Evolutionary conservation across 495 filamentous ascomycete genomes (phyloP).

Genomic region (Amniculicola lignicola): DNA sequence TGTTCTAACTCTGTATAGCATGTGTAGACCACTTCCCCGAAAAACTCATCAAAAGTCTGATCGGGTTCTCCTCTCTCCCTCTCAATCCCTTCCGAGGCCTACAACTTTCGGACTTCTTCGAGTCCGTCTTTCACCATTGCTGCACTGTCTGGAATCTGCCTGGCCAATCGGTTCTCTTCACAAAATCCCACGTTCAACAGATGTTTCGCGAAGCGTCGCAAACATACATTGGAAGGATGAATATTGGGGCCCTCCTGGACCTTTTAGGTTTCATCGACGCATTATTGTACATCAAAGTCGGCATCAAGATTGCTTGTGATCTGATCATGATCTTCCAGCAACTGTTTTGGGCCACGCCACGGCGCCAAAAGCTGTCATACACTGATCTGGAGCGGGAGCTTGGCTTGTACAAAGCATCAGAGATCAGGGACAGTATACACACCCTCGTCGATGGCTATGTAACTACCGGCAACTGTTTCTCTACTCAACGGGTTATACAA

Average conservation of each 20-base stretch:
- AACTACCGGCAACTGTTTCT: not conserved
- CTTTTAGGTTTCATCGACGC: not conserved
- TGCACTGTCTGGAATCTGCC: conserved; percentile 6
- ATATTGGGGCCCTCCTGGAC: not conserved
- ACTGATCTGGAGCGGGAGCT: not conserved
- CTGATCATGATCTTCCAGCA: conserved; percentile 13
- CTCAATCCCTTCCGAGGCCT: conserved; percentile 1
- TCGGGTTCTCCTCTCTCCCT: not conserved
- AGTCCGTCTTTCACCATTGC: conserved; percentile 5
- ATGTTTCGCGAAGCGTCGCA: conserved; percentile 10
- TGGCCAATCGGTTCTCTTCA: conserved; percentile 6
- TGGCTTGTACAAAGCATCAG: not conserved
- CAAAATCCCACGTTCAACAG: conserved; percentile 2
- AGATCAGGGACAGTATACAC: conserved; percentile 1
- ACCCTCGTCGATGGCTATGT: not conserved
- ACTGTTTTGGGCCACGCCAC: conserved; percentile 8
- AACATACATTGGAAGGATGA: not conserved
- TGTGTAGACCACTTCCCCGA: conserved; percentile 4
- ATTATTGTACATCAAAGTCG: not conserved
- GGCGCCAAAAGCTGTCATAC: not conserved
- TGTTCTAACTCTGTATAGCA: not conserved
- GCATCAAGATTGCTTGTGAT: conserved; percentile 7
- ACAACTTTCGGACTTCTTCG: conserved; percentile 1
- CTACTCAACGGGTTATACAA: not conserved
- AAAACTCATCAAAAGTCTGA: not conserved